Base-by-base conservation (phyloP, 2,329 filamentous ascomycete genomes). In the Aspergillus pseudoviridinutans region DNA sequence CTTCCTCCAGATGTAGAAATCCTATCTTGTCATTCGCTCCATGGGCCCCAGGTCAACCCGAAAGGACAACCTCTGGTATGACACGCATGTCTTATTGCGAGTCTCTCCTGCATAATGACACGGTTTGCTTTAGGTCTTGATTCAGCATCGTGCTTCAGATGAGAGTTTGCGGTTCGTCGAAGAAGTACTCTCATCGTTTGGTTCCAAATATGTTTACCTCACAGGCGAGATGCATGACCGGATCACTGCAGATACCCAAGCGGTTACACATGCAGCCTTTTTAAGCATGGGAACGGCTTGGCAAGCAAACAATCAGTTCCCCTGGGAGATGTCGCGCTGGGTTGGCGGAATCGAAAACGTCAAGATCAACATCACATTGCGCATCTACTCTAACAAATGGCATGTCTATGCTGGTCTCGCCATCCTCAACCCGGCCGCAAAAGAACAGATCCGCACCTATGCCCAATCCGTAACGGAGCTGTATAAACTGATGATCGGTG, bases 331-430 rank as follows among this genome's bases (percentile, higher is more conserved):
- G 50, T 86, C 87, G n/a, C 91, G 94, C 61, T 99, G 97, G 75
- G 86, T 97, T 3, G 94, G 94, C 58, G 95, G 94, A 53, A 96
- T 99, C 68, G 94, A 99, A 76, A 99, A 99, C 74, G 93, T 97
- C 68, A 99, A 99, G 79, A 96, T 97, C 79, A 99, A 99, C 78
- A 87, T 97, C 65, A 97, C 92, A 65, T 80, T 99, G 64, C 92
- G 94, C 66, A 97, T 99, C 78, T 99, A 97, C 79, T 88, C 89
- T 59, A 96, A 97, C 76, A 99, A 97, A 76, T 99, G 95, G 95
- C 95, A 99, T 79, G 94, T 99, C 57, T 99, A 99, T 74, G 94
- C 94, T 22, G 94, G 94, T 0, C 87, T 99, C 8, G 94, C 95
- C 10, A 99, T 99, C 70, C 84, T 99, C 58, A 99, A 99, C 73